Evolutionary conservation across 305 asterid genomes (phyloP).

Genomic region (Vinca major): DNA sequence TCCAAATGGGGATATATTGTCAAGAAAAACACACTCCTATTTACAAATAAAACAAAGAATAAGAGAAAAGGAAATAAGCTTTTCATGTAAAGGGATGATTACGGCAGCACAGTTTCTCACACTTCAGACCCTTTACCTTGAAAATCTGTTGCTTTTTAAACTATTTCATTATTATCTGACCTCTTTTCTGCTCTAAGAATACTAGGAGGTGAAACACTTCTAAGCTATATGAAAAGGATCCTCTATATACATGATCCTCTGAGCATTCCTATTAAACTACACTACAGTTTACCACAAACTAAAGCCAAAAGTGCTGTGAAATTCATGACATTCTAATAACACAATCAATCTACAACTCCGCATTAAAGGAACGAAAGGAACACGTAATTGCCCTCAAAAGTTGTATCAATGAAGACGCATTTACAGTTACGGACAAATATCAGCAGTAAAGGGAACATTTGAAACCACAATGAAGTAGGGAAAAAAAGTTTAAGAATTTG

Average conservation of each 20-base stretch:
- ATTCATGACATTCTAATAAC: background rate
- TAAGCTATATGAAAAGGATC: background rate
- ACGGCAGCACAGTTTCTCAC: background rate
- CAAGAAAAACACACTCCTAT: background rate
- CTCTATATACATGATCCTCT: background rate
- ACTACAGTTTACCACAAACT: background rate
- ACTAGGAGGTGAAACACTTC: background rate
- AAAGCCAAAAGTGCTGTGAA: background rate
- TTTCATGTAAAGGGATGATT: background rate
- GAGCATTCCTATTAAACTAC: background rate
- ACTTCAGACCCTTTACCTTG: background rate
- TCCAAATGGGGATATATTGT: background rate
- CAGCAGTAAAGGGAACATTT: background rate
- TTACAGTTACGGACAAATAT: background rate
- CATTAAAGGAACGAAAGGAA: background rate
- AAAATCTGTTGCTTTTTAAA: background rate
- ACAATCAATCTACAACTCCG: background rate
- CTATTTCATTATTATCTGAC: background rate
- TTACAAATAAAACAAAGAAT: background rate
- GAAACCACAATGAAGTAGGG: background rate
- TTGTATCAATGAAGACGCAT: no score
- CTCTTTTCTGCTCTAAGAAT: background rate
- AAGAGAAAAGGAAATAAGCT: background rate
- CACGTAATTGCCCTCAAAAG: background rate
- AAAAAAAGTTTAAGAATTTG: background rate